These are phyloP conservation scores for Artemisia annua DNA, from an alignment of 129 eudicot genomes.

Conservation along the genomic window DNA sequence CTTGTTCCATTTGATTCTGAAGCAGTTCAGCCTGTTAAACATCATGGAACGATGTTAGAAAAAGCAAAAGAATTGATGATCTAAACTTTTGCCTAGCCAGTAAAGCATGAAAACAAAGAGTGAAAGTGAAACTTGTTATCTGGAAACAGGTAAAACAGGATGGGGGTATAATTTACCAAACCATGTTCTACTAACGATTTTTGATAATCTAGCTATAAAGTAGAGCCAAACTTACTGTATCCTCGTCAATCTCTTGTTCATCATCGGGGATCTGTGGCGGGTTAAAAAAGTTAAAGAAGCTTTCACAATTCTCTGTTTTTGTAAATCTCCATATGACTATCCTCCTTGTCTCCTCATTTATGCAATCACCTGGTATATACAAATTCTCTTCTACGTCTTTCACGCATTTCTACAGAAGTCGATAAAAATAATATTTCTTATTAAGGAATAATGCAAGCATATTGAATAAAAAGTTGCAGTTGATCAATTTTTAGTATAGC, in stretches of 20 bases:
- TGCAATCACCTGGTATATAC: no score
- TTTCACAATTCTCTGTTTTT: conserved; percentile 78
- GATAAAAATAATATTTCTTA: no score
- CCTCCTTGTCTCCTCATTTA: no score
- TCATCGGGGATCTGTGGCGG: conserved; percentile 92
- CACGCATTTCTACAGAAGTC: no score
- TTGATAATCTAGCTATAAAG: conserved; percentile 14
- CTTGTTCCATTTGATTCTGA: no score
- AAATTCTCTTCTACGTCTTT: no score
- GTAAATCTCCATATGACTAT: conserved; percentile 25
- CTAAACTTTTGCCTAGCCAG: not conserved
- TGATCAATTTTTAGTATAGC: no score
- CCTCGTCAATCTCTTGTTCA: conserved; percentile 75
- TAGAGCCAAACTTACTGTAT: conserved; percentile 45
- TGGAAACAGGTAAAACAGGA: not conserved
- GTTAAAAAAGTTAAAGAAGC: conserved; percentile 90
- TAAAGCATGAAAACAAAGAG: not conserved
- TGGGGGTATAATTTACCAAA: not conserved
- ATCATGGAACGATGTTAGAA: no score
- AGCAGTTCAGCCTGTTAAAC: no score
- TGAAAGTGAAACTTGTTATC: conserved; percentile 2
- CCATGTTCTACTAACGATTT: conserved; percentile 3
- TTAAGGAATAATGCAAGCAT: no score
- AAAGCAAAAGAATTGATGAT: not conserved
- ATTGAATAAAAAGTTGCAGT: no score